Base-by-base conservation (phyloP, 805 yeast species). In the Zygotorulaspora florentina region DNA sequence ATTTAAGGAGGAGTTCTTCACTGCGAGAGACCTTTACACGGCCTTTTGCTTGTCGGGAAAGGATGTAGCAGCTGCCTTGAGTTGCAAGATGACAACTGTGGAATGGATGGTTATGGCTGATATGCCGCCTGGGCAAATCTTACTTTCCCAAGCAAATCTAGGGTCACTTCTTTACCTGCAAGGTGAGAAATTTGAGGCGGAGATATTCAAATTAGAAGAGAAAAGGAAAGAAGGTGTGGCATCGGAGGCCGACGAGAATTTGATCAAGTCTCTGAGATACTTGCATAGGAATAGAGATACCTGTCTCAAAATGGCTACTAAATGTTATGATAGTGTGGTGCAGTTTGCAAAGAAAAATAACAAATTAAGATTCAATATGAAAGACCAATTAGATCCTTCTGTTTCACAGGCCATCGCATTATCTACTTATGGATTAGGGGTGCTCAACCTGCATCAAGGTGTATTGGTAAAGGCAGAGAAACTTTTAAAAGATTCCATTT, bases 381-480 rank as follows among this genome's bases (percentile, higher is more conserved):
- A 58, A 23, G 67, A 65, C 29, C 66, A 69, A 35, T 55, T 75
- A 17, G 75, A 72, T 39, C 62, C 64, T 9, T 66, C 69, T 6
- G 65, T 84, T 10, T 74, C 77, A 27, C 87, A 85, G 51, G 79
- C 85, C 1, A 80, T 85, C 35, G 93, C 95, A 0, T 71, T 90
- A 61, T 80, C 96, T 0, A 80, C 88, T 0, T 90, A 85, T 59
- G 95, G 96, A 0, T 70, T 87, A 34, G 98, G 96, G 1, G 95
- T 89, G 4, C 74, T 87, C 9, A 74, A 77, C 36, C 65, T 83
- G n/a, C 87, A 86, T 55, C 59, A 71, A 38, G 77, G 82, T 0
- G 67, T 81, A 9, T 70, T 76, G 45, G 74, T 71, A 2, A 66
- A 73, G 44, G 89, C 96, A 0, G 79, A 77, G 52, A 70, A 79